A percentile compares a stretch with the other conserved stretches of the same genome.
Evolutionary conservation across 2,329 filamentous ascomycete species (phyloP).

Genomic region (Stachybotrys elegans): DNA sequence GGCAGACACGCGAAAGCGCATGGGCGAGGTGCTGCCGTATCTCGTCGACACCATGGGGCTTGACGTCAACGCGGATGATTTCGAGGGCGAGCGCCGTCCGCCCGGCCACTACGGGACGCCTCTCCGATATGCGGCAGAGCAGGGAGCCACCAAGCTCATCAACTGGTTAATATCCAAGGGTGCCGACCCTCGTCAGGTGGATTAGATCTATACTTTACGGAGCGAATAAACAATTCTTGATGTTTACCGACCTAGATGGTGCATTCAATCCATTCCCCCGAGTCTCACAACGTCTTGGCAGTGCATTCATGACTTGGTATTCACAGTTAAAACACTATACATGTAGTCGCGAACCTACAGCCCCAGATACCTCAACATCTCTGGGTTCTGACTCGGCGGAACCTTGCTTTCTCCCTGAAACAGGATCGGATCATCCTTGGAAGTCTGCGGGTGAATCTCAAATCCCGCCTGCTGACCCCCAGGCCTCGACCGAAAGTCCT

Average conservation of each 20-base stretch:
- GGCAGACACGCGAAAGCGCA: background rate
- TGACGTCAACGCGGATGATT: background rate
- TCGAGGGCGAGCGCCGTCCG: background rate
- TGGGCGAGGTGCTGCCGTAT: conserved; percentile 5
- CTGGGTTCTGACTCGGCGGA: conserved; percentile 35
- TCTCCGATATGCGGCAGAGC: background rate
- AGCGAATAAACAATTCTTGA: no score
- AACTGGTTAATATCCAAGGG: background rate
- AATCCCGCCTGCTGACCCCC: conserved; percentile 21
- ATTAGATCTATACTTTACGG: no score
- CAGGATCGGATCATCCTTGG: conserved; percentile 33
- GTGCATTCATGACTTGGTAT: no score
- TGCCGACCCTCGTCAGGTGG: no score
- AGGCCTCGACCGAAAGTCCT: conserved; percentile 22
- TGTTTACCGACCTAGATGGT: no score
- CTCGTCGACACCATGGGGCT: conserved; percentile 5
- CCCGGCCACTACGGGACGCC: background rate
- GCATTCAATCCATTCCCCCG: no score
- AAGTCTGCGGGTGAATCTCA: conserved; percentile 35
- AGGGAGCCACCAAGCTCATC: background rate
- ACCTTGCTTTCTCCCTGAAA: conserved; percentile 18
- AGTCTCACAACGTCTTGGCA: no score
- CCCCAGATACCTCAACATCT: conserved; percentile 23
- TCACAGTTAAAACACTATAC: no score
- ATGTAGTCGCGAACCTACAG: background rate